Percentiles rank a stretch among this genome's conserved stretches.
These are phyloP conservation scores for Ascoidea rubescens DNA, from an alignment of 805 yeast genomes.

Conservation along the genomic window DNA sequence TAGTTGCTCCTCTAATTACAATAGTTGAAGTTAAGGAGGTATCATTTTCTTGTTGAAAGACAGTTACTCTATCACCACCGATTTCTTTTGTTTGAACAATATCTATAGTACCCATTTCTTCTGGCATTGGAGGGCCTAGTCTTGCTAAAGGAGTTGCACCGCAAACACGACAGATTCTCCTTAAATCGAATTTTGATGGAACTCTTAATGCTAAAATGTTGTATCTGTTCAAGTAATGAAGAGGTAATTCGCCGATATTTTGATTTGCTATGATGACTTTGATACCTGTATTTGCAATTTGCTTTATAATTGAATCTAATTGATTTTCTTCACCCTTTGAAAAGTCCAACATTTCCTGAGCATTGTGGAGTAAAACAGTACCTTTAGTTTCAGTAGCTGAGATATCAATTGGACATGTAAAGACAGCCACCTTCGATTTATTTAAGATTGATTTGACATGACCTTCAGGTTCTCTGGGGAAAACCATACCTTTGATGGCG, in stretches of 20 bases:
- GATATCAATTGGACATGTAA: conserved; percentile 87
- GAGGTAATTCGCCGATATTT: conserved; percentile 81
- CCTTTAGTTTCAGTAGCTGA: conserved; percentile 98
- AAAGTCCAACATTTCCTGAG: conserved; percentile 92
- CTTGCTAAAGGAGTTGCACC: conserved; percentile 95
- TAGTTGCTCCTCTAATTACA: conserved; percentile 92
- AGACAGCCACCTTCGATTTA: conserved; percentile 80
- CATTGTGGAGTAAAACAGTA: conserved; percentile 89
- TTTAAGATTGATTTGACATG: conserved; percentile 47
- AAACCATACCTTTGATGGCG: conserved; percentile 95
- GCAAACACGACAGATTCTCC: conserved; percentile 90
- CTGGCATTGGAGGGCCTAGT: conserved; percentile 89
- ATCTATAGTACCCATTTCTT: conserved; percentile 83
- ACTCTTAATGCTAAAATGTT: conserved; percentile 77
- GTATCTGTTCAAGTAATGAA: conserved; percentile 83
- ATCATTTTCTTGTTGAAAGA: conserved; percentile 66
- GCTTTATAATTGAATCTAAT: conserved; percentile 73
- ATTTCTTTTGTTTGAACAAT: conserved; percentile 83
- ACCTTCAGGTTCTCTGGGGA: conserved; percentile 96
- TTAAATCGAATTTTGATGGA: conserved; percentile 85
- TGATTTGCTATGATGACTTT: conserved; percentile 90
- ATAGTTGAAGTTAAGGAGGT: conserved; percentile 81
- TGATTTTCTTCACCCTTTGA: conserved; percentile 94
- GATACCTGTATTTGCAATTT: conserved; percentile 73
- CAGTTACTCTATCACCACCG: conserved; percentile 94